A percentile compares a stretch with the other conserved stretches of the same genome.
Evolutionary conservation across 1,139 yeast species (phyloP).

Genomic region (Scheffersomyces lignicola): DNA sequence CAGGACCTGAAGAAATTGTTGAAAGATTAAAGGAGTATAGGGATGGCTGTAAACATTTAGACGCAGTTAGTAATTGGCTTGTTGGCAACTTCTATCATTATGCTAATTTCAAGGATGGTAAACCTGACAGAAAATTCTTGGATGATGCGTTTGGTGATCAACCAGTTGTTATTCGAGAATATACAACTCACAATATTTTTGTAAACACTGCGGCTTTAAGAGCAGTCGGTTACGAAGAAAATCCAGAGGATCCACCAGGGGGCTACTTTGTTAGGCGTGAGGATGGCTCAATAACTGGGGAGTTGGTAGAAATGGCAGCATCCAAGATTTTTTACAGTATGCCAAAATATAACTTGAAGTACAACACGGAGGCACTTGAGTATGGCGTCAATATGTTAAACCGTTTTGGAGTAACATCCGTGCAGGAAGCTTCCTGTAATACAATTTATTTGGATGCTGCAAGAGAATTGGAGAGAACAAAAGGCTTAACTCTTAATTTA

Average conservation of each 20-base stretch:
- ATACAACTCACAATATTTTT: constrained; percentile 21
- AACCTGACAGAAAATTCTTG: constrained; percentile 20
- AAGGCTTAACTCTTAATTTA: constrained; percentile 17
- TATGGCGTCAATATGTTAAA: constrained; percentile 22
- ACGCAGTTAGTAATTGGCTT: constrained; percentile 18
- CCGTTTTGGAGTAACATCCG: constrained; percentile 22
- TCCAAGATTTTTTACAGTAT: constrained; percentile 18
- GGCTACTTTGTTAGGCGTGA: constrained; percentile 22
- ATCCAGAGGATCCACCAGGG: constrained; percentile 22
- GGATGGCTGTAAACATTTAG: constrained; percentile 12
- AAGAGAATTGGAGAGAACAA: constrained; percentile 15
- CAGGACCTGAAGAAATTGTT: constrained; percentile 14
- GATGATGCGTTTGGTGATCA: constrained; percentile 25
- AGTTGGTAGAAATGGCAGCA: constrained; percentile 23
- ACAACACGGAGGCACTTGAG: constrained; percentile 17
- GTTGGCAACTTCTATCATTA: constrained; percentile 23
- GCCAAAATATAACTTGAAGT: constrained; percentile 19
- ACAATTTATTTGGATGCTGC: constrained; percentile 21
- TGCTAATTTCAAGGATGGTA: constrained; percentile 18
- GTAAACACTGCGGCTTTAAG: constrained; percentile 23
- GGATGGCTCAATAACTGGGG: constrained; percentile 23
- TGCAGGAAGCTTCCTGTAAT: constrained; percentile 22
- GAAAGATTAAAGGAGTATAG: constrained; percentile 11
- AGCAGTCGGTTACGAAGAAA: constrained; percentile 23
- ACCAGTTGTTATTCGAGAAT: constrained; percentile 22